These are phyloP conservation scores for Vigna reflexopilosa DNA, from an alignment of 306 rosid species.

Conservation along the genomic window DNA sequence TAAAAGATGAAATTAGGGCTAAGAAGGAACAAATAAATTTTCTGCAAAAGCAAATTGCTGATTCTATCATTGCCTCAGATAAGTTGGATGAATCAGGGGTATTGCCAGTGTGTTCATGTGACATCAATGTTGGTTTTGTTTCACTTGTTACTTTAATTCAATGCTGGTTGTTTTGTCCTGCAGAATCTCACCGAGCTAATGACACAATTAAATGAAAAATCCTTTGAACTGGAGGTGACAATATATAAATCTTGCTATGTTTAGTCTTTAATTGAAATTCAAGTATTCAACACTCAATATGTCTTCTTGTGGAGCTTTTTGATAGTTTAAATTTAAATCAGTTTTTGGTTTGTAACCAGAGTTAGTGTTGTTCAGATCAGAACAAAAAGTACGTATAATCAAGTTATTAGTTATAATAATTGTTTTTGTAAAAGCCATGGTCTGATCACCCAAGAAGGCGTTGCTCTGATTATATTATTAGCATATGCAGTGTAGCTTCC, in stretches of 20 bases:
- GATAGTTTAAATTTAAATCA: constrained; percentile 22
- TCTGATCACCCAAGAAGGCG: constrained; percentile 35
- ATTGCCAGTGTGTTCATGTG: constrained; percentile 64
- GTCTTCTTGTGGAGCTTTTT: constrained; percentile 31
- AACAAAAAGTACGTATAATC: constrained; percentile 13
- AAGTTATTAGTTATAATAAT: constrained; percentile 4
- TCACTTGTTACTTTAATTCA: constrained; percentile 43
- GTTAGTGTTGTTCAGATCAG: constrained; percentile 21
- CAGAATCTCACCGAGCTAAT: constrained; percentile 79
- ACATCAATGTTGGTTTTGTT: constrained; percentile 40
- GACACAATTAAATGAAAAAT: constrained; percentile 84
- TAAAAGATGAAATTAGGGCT: constrained; percentile 77
- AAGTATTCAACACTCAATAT: constrained; percentile 20
- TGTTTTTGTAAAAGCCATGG: constrained; percentile 26
- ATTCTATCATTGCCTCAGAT: constrained; percentile 59
- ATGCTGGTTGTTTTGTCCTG: constrained; percentile 53
- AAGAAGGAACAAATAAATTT: constrained; percentile 81
- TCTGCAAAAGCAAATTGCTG: constrained; percentile 78
- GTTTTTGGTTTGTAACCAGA: constrained; percentile 7
- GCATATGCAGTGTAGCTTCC: constrained; percentile 27
- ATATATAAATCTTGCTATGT: constrained; percentile 40
- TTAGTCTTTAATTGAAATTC: not conserved
- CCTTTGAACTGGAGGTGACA: constrained; percentile 96
- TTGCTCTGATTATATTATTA: constrained; percentile 8
- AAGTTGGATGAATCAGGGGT: constrained; percentile 65